Conservation (phyloP, 2,329 filamentous ascomycete genomes). For the Xylaria sp. region DNA sequence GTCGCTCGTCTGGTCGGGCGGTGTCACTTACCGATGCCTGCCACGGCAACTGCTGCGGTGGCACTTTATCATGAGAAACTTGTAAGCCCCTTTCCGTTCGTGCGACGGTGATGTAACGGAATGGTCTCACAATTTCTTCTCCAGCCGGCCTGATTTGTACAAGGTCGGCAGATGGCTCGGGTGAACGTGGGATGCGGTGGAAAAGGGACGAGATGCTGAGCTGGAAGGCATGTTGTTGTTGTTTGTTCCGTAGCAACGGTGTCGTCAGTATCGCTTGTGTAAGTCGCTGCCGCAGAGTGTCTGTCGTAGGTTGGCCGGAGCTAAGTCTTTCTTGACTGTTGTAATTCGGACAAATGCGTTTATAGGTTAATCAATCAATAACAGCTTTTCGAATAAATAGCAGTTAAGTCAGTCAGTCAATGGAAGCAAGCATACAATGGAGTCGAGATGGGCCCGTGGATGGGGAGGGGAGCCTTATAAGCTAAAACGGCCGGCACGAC, state of each 20-base stretch:
- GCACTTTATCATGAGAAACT: slow-evolving; percentile 31
- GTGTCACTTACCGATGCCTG: slow-evolving; percentile 41
- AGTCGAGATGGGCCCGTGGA: neutral
- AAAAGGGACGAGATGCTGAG: slow-evolving; percentile 34
- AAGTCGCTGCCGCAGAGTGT: neutral
- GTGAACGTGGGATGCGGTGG: slow-evolving; percentile 38
- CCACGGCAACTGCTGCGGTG: slow-evolving; percentile 41
- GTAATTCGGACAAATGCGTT: neutral
- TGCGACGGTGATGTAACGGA: neutral
- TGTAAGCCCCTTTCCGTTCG: slow-evolving; percentile 26
- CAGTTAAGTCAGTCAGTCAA: neutral
- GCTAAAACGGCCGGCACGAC: neutral
- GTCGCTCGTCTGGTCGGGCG: slow-evolving; percentile 8
- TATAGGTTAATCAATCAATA: neutral
- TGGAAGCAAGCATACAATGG: neutral
- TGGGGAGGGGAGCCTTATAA: neutral
- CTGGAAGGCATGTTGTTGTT: slow-evolving; percentile 22
- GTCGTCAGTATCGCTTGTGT: neutral
- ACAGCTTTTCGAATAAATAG: neutral
- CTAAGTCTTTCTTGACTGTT: neutral
- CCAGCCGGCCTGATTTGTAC: slow-evolving; percentile 37
- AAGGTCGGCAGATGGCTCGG: slow-evolving; percentile 39
- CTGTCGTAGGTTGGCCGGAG: neutral
- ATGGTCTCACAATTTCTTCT: slow-evolving; percentile 34
- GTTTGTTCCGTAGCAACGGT: neutral